phyloP scores from a whole-genome alignment of 2,329 filamentous ascomycete species.

The Arthrobotrys sphaeroides region DNA sequence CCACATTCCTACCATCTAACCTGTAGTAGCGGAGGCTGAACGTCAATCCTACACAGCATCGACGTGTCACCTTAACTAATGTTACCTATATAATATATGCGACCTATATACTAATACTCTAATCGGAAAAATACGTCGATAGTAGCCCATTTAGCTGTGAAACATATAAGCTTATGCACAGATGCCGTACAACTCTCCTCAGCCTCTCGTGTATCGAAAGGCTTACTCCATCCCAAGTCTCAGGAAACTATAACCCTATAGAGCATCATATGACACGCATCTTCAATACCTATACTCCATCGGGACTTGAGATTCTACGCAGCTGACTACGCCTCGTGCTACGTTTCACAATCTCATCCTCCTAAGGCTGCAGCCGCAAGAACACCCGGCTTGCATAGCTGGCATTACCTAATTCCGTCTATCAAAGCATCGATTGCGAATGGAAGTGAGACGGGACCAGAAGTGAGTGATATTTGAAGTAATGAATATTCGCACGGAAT shows the following conservation, averaged over 20 bases:
- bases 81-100: too few species aligned
- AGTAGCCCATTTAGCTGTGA: not conserved
- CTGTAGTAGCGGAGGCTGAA: too few species aligned
- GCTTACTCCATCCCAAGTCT: not conserved
- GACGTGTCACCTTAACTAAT: too few species aligned
- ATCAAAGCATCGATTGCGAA: not conserved
- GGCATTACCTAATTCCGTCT: not conserved
- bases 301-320: not conserved
- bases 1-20: too few species aligned
- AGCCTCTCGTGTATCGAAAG: not conserved
- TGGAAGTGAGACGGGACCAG: not conserved
- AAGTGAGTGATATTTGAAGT: not conserved
- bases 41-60: too few species aligned
- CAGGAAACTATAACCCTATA: not conserved
- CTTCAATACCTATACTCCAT: not conserved
- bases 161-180: constrained; percentile 2
- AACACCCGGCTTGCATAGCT: not conserved
- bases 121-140: not conserved
- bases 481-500: not conserved
- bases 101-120: too few species aligned
- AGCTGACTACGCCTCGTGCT: constrained; percentile 6
- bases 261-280: not conserved
- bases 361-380: not conserved
- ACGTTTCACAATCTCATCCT: not conserved
- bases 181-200: not conserved